Evolutionary conservation across 805 yeast species (phyloP).

Genomic region (Clavispora asparagi): DNA sequence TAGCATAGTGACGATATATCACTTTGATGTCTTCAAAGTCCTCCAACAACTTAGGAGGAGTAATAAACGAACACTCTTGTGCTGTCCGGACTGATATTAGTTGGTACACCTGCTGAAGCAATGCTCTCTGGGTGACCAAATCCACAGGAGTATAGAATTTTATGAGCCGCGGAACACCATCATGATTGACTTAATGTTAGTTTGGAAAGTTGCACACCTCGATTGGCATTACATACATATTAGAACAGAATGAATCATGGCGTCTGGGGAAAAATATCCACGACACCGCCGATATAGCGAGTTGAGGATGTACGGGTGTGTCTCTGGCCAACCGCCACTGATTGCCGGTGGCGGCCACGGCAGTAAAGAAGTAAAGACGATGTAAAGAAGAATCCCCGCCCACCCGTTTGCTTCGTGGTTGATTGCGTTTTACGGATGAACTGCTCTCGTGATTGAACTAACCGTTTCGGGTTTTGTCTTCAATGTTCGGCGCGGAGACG

Average conservation of each 20-base stretch:
- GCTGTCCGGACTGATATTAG: slow-evolving; percentile 67
- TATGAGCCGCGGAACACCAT: slow-evolving; percentile 82
- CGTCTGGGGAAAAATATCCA: background rate
- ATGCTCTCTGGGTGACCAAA: slow-evolving; percentile 70
- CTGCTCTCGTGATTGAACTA: too few relatives aligned
- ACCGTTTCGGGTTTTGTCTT: too few relatives aligned
- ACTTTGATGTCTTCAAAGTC: slow-evolving; percentile 75
- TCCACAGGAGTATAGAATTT: slow-evolving; percentile 93
- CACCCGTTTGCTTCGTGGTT: too few relatives aligned
- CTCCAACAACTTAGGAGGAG: slow-evolving; percentile 78
- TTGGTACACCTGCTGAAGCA: slow-evolving; percentile 77
- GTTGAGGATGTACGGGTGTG: background rate
- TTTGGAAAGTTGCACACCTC: slow-evolving; percentile 17
- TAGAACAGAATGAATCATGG: slow-evolving; percentile 81
- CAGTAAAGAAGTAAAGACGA: too few relatives aligned
- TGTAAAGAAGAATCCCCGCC: too few relatives aligned
- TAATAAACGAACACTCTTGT: slow-evolving; percentile 80
- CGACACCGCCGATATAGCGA: background rate
- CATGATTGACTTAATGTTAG: slow-evolving; percentile 62
- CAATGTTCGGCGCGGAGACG: background rate
- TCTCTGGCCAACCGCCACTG: too few relatives aligned
- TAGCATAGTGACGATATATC: slow-evolving; percentile 91
- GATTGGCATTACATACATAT: slow-evolving; percentile 52
- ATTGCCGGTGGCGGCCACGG: too few relatives aligned
- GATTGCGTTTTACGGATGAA: too few relatives aligned